These are phyloP conservation scores for Coemansia sp. DNA, from an alignment of 192 early-diverging fungal genomes.

Conservation along the genomic window DNA sequence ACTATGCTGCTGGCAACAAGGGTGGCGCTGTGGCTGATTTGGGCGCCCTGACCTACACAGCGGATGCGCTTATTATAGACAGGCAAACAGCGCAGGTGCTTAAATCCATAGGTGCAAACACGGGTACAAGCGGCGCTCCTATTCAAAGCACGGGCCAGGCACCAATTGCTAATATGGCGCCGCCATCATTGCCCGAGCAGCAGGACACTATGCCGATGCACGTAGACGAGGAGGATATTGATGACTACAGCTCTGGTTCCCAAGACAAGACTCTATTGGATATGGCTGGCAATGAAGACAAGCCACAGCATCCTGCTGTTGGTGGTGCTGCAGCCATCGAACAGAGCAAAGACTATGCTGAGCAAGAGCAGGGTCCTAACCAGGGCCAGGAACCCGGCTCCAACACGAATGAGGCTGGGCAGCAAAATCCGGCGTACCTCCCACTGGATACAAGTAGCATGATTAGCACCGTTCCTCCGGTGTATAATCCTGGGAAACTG, in stretches of 20 bases:
- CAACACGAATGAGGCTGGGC: neutral
- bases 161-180: constrained; percentile 4
- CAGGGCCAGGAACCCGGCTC: neutral
- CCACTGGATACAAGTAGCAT: neutral
- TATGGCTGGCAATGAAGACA: neutral
- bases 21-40: constrained; percentile 2
- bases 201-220: neutral
- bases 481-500: neutral
- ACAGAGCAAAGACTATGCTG: too few relatives aligned
- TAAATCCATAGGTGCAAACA: neutral
- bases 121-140: constrained; percentile 1
- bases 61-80: constrained; percentile 34
- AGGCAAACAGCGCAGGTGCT: constrained; percentile 21
- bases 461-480: neutral
- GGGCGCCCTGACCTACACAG: constrained; percentile 34
- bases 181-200: neutral
- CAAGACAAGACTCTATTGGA: neutral
- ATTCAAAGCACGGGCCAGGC: neutral
- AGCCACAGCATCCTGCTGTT: neutral
- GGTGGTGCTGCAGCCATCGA: neutral
- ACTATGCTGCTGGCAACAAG: neutral
- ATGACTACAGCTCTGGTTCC: neutral
- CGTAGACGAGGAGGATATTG: neutral
- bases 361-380: too few relatives aligned
- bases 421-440: neutral